These are phyloP conservation scores for Grifola frondosa DNA, from an alignment of 1,284 basidiomycete species.

Conservation along the genomic window DNA sequence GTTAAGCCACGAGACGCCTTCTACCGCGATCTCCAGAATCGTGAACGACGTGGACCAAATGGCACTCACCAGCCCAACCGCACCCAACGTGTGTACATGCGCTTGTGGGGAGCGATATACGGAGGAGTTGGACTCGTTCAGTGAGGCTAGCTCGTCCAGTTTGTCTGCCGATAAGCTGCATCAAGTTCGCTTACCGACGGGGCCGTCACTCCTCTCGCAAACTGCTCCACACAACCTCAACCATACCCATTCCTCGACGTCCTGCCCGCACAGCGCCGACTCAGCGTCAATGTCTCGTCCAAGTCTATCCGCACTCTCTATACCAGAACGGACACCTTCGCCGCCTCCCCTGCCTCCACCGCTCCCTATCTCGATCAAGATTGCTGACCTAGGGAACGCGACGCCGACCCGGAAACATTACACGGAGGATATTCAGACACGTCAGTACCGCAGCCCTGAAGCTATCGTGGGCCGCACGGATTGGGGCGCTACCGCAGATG, in stretches of 20 bases:
- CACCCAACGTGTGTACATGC: slow-evolving; percentile 12
- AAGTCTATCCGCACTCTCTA: slow-evolving; percentile 17
- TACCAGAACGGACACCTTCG: slow-evolving; percentile 3
- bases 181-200: slow-evolving; percentile 20
- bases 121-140: slow-evolving; percentile 2
- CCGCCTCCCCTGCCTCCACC: slow-evolving; percentile 26
- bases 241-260: slow-evolving; percentile 20
- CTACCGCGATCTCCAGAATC: slow-evolving; percentile 35
- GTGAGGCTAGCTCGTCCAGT: not conserved
- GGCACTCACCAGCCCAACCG: slow-evolving; percentile 16
- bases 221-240: slow-evolving; percentile 48
- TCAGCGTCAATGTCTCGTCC: slow-evolving; percentile 20
- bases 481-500: slow-evolving; percentile 83
- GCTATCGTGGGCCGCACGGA: slow-evolving; percentile 85
- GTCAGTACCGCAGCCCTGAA: slow-evolving; percentile 90
- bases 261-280: slow-evolving; percentile 28
- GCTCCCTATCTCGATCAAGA: slow-evolving; percentile 78
- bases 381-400: slow-evolving; percentile 88
- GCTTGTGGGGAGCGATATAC: slow-evolving; percentile 13
- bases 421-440: slow-evolving; percentile 92
- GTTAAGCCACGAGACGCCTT: slow-evolving; percentile 28
- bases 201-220: slow-evolving; percentile 66
- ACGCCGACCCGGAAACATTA: slow-evolving; percentile 82
- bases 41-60: slow-evolving; percentile 25
- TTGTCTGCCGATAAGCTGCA: slow-evolving; percentile 3